Evolutionary conservation across 1,139 yeast species (phyloP).

Genomic region (Torulaspora globosa): DNA sequence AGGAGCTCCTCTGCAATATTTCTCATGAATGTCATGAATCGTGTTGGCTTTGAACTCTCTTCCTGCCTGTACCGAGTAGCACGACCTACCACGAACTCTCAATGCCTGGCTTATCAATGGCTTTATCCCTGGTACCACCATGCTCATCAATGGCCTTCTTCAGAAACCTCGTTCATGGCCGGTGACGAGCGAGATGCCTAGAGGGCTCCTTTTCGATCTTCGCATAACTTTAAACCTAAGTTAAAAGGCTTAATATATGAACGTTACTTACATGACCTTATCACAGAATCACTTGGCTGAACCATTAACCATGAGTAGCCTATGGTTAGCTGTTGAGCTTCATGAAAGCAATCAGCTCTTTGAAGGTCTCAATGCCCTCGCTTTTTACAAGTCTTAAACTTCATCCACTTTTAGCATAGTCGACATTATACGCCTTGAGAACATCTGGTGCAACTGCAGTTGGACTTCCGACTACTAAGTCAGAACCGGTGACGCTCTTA

Average conservation of each 20-base stretch:
- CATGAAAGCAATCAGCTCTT: not conserved
- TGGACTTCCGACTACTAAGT: slow-evolving; percentile 85
- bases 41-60: slow-evolving; percentile 16
- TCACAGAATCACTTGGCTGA: not conserved
- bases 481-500: slow-evolving; percentile 82
- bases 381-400: not conserved
- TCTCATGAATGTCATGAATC: slow-evolving; percentile 24
- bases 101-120: not conserved
- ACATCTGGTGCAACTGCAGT: slow-evolving; percentile 51
- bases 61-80: slow-evolving; percentile 18
- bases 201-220: not conserved
- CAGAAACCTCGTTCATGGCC: not conserved
- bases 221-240: not conserved
- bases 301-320: not conserved
- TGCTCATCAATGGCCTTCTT: not conserved
- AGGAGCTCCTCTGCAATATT: slow-evolving; percentile 23
- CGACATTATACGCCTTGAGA: slow-evolving; percentile 50
- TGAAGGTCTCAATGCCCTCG: not conserved
- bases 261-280: not conserved
- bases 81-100: not conserved
- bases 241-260: not conserved
- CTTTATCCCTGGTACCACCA: not conserved
- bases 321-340: too few species aligned
- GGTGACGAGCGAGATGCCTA: not conserved
- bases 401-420: slow-evolving; percentile 6